phyloP scores from a whole-genome alignment of 2,329 filamentous ascomycete species.

The Fusarium coicis region DNA sequence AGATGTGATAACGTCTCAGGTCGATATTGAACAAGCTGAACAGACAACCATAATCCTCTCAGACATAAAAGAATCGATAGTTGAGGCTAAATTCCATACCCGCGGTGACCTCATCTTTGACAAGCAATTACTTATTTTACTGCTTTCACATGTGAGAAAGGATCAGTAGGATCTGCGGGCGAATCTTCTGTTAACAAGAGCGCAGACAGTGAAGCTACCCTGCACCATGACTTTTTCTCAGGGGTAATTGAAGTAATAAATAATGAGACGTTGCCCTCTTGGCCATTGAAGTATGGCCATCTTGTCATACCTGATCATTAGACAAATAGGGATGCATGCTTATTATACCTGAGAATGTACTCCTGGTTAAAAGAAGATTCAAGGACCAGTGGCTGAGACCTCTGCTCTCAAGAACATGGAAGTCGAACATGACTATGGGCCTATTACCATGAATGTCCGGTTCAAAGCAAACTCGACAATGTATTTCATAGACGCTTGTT shows the following conservation, averaged over 20 bases:
- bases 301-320: background rate
- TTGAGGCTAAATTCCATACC: rapidly evolving
- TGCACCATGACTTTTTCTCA: background rate
- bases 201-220: background rate
- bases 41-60: no score
- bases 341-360: no score
- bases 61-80: rapidly evolving
- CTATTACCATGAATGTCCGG: background rate
- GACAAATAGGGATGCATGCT: background rate
- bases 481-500: background rate
- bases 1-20: no score
- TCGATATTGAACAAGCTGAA: no score
- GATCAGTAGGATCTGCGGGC: background rate
- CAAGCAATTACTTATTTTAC: rapidly evolving
- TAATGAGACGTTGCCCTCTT: rapidly evolving
- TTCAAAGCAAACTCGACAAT: background rate
- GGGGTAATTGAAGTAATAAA: background rate
- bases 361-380: background rate
- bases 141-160: background rate
- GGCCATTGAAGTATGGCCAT: background rate
- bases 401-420: background rate
- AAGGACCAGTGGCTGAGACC: background rate
- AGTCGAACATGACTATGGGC: background rate
- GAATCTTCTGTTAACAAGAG: background rate
- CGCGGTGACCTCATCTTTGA: rapidly evolving